Evolutionary conservation across 2,329 filamentous ascomycete genomes (phyloP), one percentile per base, ranked within the genome.

Genomic region (Aureobasidium subglaciale): DNA sequence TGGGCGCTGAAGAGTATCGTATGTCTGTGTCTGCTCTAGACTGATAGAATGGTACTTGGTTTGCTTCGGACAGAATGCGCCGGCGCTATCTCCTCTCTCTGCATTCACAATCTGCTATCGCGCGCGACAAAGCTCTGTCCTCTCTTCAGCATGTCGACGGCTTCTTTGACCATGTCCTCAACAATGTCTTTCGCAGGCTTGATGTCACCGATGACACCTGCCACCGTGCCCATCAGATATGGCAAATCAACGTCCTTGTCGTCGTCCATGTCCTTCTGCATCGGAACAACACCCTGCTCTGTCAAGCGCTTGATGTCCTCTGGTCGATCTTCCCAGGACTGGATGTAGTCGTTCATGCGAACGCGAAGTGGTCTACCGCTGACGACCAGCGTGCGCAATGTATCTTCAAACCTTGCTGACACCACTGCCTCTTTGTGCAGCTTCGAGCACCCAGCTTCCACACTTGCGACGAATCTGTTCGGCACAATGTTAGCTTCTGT

Each of bases 221-320:
- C 88, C 8, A 96, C 91, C 74, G 96, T 90, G 1, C 92, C 92
- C 92, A 96, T 96, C 65, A 96, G 68, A 71, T 92, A 90, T 11
- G 92, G 92, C 56, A 87, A 76, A 66, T 96, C 92, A 11, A 95
- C 75, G 37, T 96, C 90, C 13, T 57, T 58, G 55, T 84, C 85
- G 1, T 86, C 87, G 48, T 95, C 88, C 65, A 96, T 76, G 67
- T 97, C 92, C 66, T 88, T 78, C 72, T 86, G 82, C 60, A 96
- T 76, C 1, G 92, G 92, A 59, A 95, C 85, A 27, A 95, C 73
- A 0, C 92, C 92, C 62, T 78, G 75, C 32, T 85, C 83, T 30
- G 87, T 91, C 68, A 96, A 74, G 69, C 82, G 79, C 72, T 80
- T 83, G 65, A 96, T 87, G 70, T 86, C 84, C 40, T 84, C 78